Evolutionary conservation across 768 basidiomycete species (phyloP).

Genomic region (Trametes punicea): DNA sequence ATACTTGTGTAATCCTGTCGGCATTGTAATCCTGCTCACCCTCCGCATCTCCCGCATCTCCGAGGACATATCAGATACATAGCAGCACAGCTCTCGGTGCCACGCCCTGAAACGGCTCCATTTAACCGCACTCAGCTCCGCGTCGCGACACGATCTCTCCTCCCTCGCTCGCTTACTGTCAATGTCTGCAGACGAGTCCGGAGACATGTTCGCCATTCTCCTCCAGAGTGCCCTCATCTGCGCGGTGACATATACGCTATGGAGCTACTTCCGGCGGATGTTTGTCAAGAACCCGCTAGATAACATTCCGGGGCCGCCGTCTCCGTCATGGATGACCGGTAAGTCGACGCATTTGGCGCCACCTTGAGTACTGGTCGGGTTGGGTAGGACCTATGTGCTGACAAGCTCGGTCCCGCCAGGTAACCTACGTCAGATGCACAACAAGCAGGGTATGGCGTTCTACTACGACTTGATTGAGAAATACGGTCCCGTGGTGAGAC

Average conservation of each 20-base stretch:
- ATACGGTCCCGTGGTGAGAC: constrained; percentile 15
- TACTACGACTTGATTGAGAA: constrained; percentile 14
- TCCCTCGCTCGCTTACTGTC: constrained; percentile 8
- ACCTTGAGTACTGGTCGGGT: neutral
- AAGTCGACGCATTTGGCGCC: neutral
- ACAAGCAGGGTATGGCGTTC: constrained; percentile 16
- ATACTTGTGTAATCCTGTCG: neutral
- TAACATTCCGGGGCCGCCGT: constrained; percentile 20
- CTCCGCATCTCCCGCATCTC: constrained; percentile 10
- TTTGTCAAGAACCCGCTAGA: constrained; percentile 12
- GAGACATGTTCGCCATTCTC: constrained; percentile 12
- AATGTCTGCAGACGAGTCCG: neutral
- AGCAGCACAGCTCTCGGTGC: neutral
- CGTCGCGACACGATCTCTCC: neutral
- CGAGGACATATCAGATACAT: constrained; percentile 15
- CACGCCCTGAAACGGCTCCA: constrained; percentile 9
- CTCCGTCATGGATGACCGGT: constrained; percentile 19
- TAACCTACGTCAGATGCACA: constrained; percentile 13
- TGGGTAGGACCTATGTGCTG: neutral
- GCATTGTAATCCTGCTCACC: neutral
- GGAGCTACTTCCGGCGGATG: constrained; percentile 14
- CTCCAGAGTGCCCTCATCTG: constrained; percentile 15
- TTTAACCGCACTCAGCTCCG: constrained; percentile 2
- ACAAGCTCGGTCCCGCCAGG: neutral
- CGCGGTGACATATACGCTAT: constrained; percentile 13